Evolutionary conservation across 2,329 filamentous ascomycete species (phyloP).

Genomic region (Aphanocladium album): DNA sequence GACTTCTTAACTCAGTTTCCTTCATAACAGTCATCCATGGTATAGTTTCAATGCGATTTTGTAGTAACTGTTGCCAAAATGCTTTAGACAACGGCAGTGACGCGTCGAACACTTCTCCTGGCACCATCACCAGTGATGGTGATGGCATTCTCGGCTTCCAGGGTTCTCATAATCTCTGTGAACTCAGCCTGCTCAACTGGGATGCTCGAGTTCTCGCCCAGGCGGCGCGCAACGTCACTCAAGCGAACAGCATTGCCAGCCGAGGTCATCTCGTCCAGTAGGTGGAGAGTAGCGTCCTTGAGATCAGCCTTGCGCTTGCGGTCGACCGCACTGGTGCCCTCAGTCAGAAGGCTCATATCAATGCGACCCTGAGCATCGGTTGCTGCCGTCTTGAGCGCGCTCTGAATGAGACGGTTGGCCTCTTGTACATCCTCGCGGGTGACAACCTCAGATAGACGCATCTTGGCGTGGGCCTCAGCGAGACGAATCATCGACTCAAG

Average conservation of each 20-base stretch:
- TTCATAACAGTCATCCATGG: constrained; percentile 8
- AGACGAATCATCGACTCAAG: constrained; percentile 98
- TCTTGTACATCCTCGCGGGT: constrained; percentile 80
- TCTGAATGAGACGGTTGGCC: constrained; percentile 87
- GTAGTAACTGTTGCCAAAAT: background rate
- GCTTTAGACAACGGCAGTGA: constrained; percentile 46
- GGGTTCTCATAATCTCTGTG: constrained; percentile 67
- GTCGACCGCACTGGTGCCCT: constrained; percentile 88
- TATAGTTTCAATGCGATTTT: background rate
- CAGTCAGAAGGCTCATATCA: constrained; percentile 92
- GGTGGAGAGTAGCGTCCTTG: constrained; percentile 67
- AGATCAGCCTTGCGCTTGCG: constrained; percentile 76
- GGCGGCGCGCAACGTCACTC: constrained; percentile 67
- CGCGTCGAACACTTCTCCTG: constrained; percentile 73
- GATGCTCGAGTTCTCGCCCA: constrained; percentile 67
- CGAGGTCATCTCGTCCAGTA: constrained; percentile 76
- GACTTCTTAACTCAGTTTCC: background rate
- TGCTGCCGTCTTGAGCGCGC: constrained; percentile 92
- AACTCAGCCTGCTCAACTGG: constrained; percentile 77
- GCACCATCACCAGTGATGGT: constrained; percentile 80
- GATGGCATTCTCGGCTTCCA: constrained; percentile 82
- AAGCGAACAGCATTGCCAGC: constrained; percentile 65
- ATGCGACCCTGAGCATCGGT: constrained; percentile 90
- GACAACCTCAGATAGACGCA: constrained; percentile 77
- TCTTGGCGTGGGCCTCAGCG: constrained; percentile 93